Percentiles rank a stretch among this genome's conserved stretches.
Conservation (phyloP, 139 green algal species). For the Micractinium sp. region DNA sequence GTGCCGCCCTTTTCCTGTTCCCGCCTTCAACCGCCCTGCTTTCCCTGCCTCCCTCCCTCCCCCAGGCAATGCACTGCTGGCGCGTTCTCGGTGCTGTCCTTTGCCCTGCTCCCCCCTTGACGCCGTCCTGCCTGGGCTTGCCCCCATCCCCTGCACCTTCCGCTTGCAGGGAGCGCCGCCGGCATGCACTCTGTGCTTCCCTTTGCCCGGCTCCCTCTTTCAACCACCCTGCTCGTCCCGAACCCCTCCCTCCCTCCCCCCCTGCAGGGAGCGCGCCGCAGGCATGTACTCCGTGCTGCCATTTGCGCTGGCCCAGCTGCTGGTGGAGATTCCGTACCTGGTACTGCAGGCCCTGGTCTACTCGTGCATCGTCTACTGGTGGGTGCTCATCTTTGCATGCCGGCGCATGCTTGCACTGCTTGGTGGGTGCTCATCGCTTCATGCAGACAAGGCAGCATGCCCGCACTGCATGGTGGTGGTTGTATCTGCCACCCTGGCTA, state of each 20-base stretch:
- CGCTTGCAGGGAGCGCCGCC: too few relatives aligned
- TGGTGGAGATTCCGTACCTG: slow-evolving; percentile 59
- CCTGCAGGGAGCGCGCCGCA: slow-evolving; percentile 17
- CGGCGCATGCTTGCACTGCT: neutral
- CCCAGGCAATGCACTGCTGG: too few relatives aligned
- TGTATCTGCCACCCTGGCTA: too few relatives aligned
- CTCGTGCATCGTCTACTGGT: slow-evolving; percentile 34
- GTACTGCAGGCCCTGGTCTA: slow-evolving; percentile 60
- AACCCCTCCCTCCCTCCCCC: neutral
- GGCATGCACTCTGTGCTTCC: neutral
- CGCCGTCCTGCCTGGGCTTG: too few relatives aligned
- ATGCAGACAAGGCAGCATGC: too few relatives aligned
- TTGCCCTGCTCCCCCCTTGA: too few relatives aligned
- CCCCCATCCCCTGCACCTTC: too few relatives aligned
- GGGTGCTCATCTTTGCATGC: neutral
- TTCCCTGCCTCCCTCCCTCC: too few relatives aligned
- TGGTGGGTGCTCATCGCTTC: neutral
- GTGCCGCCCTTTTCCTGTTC: too few relatives aligned
- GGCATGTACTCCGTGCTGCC: slow-evolving; percentile 36
- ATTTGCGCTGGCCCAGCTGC: slow-evolving; percentile 44
- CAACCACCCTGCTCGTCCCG: neutral
- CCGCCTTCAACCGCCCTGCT: too few relatives aligned
- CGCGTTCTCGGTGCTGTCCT: too few relatives aligned
- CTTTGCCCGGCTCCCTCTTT: neutral
- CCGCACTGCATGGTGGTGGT: too few relatives aligned